Base-by-base conservation (phyloP, 1,139 yeast species). In the Sugiyamaella xylanicola region DNA sequence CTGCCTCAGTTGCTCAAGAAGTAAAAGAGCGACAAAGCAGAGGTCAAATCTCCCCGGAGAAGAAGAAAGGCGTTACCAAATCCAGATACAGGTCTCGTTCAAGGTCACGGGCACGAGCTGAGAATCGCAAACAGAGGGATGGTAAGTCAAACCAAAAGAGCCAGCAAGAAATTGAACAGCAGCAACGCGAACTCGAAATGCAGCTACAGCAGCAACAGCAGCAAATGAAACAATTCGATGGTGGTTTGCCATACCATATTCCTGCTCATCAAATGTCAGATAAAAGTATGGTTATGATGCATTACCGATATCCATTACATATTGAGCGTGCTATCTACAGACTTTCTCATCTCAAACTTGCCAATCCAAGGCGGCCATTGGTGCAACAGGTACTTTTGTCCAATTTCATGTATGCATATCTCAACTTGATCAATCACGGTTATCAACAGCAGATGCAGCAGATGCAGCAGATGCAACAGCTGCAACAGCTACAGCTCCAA, bases 341-440 rank as follows among this genome's bases (percentile, higher is more conserved):
- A 57, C 77, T 95, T 59, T 87, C 96, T 44, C 99, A 93, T 72
- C 75, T 93, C 69, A 93, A 93, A 71, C 77, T 93, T 63, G 97
- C 98, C 41, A 95, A 95, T 68, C 95, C 98, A 1, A 87, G 90
- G 67, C 77, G 98, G 56, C 95, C 95, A 17, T 75, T 93, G 59
- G 79, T 92, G 37, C 97, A 95, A 68, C 99, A 93, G 69, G 99
- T 93, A 1, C 72, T 93, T 51, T 74, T 93, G 62, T 89, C 97
- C 56, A 95, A 95, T 70, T 93, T 93, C 79, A 93, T 93, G 99
- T 93, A 93, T 70, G 95, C 98, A 0, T 93, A 93, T 72, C 80
- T 93, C 77, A 93, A 93, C 68, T 77, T 93, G 71, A 97, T 93
- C 56, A 95, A 93, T 71, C 97, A 92, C 58, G 76, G 75, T 37